phyloP scores from a whole-genome alignment of 371 early-diverging fungal genomes.

The Apophysomyces elegans region DNA sequence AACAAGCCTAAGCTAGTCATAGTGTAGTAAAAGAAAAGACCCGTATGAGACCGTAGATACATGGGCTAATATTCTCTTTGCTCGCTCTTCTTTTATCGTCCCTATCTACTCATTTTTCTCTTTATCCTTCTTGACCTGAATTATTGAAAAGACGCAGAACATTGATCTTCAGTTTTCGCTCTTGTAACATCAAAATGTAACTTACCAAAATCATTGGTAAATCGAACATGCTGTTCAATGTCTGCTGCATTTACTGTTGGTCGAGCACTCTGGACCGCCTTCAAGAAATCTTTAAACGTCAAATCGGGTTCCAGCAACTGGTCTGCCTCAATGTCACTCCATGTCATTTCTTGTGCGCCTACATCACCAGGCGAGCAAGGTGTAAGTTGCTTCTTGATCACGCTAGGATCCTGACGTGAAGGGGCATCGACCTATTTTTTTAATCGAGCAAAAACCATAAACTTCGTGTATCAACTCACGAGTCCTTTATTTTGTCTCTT shows the following conservation, averaged over 20 bases:
- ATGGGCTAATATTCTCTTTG: not conserved
- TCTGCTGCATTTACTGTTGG: conserved; percentile 91
- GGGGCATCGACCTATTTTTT: conserved; percentile 59
- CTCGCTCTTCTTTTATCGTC: not conserved
- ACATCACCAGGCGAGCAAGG: conserved; percentile 96
- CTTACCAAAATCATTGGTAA: conserved; percentile 89
- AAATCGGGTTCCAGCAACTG: conserved; percentile 92
- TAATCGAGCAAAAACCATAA: too few relatives aligned
- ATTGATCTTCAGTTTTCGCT: too few relatives aligned
- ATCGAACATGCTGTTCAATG: conserved; percentile 80
- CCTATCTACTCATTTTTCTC: conserved; percentile 2
- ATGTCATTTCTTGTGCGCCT: conserved; percentile 87
- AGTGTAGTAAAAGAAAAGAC: not conserved
- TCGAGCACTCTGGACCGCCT: conserved; percentile 76
- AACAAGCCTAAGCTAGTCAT: not conserved
- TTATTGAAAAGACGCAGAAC: not conserved
- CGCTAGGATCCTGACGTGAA: conserved; percentile 59
- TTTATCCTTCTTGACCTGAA: conserved; percentile 43
- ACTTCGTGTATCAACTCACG: too few relatives aligned
- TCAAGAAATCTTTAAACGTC: conserved; percentile 82
- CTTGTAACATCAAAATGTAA: not conserved
- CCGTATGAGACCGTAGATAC: not conserved
- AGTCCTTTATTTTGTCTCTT: conserved; percentile 10
- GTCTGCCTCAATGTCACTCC: conserved; percentile 86
- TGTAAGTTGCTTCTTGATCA: conserved; percentile 68